Base-by-base conservation (phyloP, 1,139 yeast genomes). In the Pichia sp. region DNA sequence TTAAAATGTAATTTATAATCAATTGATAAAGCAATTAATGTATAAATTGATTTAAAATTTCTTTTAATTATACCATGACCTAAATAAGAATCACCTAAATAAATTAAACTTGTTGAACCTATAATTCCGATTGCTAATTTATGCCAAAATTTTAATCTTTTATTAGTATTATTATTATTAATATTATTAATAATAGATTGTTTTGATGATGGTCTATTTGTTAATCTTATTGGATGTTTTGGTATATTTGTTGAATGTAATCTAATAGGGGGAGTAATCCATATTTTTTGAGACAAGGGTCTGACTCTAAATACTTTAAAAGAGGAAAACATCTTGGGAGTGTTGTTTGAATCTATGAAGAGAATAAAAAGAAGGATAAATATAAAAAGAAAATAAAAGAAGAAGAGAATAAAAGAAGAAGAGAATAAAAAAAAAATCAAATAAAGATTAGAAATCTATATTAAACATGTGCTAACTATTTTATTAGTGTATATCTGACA, bases 1-100 rank as follows among this genome's bases (percentile, higher is more conserved):
- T 60, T 58, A 54, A 73, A 68, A 57, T 74, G 69, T 50, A 69
- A 50, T 64, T 77, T 73, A 60, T 84, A 85, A 54, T 82, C 81
- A 35, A 71, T 56, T 0, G 87, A 87, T 9, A 83, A 74, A 59
- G 70, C 57, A 6, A 71, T 52, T 40, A 82, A 64, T 2, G 70
- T 68, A 42, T 64, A 69, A 0, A 79, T 56, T 1, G 87, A 78
- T 42, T 80, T 63, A 0, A 65, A 47, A 0, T 87, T 76, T 49
- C 94, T 66, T 9, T 69, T 55, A 3, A 74, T 52, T 0, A 81
- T 69, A 3, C 81, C 73, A 9, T 78, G 71, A 46, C 75, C 75
- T 48, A 61, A 54, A 36, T 60, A 58, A 3, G 63, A 58, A 54
- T 80, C 86, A 28, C 68, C 55, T 4, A 53, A 28, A 51, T 73